Percentiles rank a stretch among this genome's conserved stretches.
phyloP scores from a whole-genome alignment of 371 early-diverging fungal genomes.

The Parasitella parasitica region DNA sequence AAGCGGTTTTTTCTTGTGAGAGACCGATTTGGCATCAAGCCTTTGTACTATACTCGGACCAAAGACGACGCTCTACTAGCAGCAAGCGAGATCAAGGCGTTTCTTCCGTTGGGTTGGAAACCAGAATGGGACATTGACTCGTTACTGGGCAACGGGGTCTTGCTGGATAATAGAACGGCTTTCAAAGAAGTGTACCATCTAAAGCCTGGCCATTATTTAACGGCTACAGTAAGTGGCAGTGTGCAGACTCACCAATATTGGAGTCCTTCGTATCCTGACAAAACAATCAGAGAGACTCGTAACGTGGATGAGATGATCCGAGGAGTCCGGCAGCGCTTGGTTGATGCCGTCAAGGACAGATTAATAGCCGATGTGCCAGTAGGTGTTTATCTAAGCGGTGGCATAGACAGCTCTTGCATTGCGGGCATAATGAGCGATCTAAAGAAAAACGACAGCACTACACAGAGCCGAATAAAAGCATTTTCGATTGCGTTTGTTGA shows the following conservation, averaged over 20 bases:
- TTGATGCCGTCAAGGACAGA: constrained; percentile 14
- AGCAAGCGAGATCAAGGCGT: not conserved
- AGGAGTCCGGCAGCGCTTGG: constrained; percentile 18
- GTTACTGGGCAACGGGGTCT: not conserved
- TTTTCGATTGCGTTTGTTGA: constrained; percentile 18
- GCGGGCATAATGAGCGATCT: constrained; percentile 17
- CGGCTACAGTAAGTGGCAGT: constrained; percentile 1
- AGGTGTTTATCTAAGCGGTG: constrained; percentile 19
- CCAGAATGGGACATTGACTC: constrained; percentile 21
- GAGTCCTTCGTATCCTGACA: constrained; percentile 19
- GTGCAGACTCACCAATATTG: constrained; percentile 10
- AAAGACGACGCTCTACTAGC: not conserved
- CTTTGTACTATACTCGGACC: not conserved
- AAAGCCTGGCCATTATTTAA: constrained; percentile 6
- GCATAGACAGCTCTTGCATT: constrained; percentile 20
- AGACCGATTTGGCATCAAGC: not conserved
- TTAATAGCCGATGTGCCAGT: constrained; percentile 19
- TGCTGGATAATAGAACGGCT: not conserved
- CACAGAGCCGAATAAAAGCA: constrained; percentile 7
- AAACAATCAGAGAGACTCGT: constrained; percentile 5
- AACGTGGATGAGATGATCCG: constrained; percentile 16
- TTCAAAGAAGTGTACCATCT: not conserved
- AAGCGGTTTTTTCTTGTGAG: not conserved
- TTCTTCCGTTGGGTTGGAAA: constrained; percentile 18
- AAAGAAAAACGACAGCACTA: constrained; percentile 8